Percentiles rank a stretch among this genome's conserved stretches.
Evolutionary conservation across 192 early-diverging fungal species (phyloP).

Genomic region (Coemansia sp.): DNA sequence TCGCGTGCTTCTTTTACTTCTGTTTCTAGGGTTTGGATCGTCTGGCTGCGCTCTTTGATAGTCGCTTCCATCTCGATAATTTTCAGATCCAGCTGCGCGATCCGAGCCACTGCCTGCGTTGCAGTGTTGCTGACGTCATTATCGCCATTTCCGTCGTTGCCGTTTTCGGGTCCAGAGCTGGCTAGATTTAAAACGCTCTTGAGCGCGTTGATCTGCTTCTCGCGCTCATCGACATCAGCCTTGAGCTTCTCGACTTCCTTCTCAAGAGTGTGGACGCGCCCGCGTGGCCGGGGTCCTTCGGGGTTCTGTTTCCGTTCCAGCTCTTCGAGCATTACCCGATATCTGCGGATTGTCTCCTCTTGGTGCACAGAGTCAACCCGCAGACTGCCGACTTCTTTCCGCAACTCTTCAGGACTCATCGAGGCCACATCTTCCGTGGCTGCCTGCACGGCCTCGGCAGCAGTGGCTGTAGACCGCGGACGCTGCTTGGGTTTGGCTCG

Average conservation of each 20-base stretch:
- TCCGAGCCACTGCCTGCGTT: conserved; percentile 1
- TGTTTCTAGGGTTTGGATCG: conserved; percentile 13
- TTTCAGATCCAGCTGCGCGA: conserved; percentile 46
- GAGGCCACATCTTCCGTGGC: conserved; percentile 40
- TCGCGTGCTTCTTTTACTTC: conserved; percentile 27
- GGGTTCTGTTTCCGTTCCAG: conserved; percentile 51
- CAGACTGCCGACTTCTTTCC: conserved; percentile 33
- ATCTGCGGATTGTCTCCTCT: conserved; percentile 43
- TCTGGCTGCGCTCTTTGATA: conserved; percentile 22
- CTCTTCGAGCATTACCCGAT: conserved; percentile 39
- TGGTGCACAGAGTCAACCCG: conserved; percentile 47
- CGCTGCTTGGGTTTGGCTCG: conserved; percentile 16
- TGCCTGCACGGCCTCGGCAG: conserved; percentile 37
- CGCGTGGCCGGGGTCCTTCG: conserved; percentile 40
- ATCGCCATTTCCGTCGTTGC: background rate
- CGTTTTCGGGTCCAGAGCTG: conserved; percentile 1
- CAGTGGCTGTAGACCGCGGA: conserved; percentile 38
- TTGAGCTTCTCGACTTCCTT: conserved; percentile 42
- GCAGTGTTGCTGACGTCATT: conserved; percentile 5
- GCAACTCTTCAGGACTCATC: conserved; percentile 41
- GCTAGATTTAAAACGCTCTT: conserved; percentile 29
- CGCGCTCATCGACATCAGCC: conserved; percentile 23
- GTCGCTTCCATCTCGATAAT: conserved; percentile 27
- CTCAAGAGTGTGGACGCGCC: conserved; percentile 22
- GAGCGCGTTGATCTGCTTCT: conserved; percentile 32